Evolutionary conservation across 1,139 yeast species (phyloP).

Genomic region (Saccharomyces hybrid): DNA sequence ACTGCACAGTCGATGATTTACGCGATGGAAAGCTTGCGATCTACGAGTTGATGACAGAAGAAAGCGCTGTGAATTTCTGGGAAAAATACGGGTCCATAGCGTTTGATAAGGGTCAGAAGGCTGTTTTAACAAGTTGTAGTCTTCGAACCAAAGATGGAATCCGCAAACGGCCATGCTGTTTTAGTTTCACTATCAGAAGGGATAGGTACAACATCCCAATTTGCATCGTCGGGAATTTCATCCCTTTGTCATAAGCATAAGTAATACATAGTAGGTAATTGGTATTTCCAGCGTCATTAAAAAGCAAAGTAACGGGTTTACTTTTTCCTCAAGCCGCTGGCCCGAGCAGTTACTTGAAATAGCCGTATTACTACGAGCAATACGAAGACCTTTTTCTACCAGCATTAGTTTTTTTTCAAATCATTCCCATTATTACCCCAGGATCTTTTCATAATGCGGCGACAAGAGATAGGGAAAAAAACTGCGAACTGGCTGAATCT

Average conservation of each 20-base stretch:
- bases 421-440: background rate
- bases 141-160: conserved; percentile 79
- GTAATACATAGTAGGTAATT: conserved; percentile 1
- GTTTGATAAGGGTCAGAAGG: conserved; percentile 91
- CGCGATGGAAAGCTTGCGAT: conserved; percentile 90
- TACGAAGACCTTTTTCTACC: background rate
- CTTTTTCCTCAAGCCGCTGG: background rate
- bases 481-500: background rate
- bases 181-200: conserved; percentile 87
- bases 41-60: conserved; percentile 92
- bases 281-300: background rate
- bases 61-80: conserved; percentile 97
- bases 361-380: background rate
- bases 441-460: background rate
- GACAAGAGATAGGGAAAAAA: background rate
- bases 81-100: conserved; percentile 96
- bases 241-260: conserved; percentile 47
- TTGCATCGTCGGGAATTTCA: conserved; percentile 93
- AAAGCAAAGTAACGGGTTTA: background rate
- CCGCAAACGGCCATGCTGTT: conserved; percentile 79
- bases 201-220: conserved; percentile 93
- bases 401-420: background rate
- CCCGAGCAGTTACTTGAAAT: background rate
- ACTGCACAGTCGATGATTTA: conserved; percentile 84
- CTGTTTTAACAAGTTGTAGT: conserved; percentile 88